These are phyloP conservation scores for Magnusiomyces suaveolens DNA, from an alignment of 1,139 yeast species.

Conservation along the genomic window DNA sequence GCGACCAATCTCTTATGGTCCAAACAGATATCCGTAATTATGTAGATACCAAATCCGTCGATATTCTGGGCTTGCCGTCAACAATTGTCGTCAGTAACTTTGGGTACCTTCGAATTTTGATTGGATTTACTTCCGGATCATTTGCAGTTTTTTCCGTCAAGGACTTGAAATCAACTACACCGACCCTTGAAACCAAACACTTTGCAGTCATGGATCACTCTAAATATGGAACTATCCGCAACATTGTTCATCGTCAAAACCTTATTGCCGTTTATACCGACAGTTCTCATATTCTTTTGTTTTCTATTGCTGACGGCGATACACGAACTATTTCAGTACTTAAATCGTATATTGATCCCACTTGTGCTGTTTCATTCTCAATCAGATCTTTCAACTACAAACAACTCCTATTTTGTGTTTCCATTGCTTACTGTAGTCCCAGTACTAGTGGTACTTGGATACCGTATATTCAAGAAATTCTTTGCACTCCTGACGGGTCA, in stretches of 20 bases:
- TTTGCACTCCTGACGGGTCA: constrained; percentile 13
- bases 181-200: constrained; percentile 6
- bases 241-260: constrained; percentile 13
- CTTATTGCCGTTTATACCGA: constrained; percentile 13
- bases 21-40: constrained; percentile 6
- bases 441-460: constrained; percentile 11
- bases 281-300: constrained; percentile 11
- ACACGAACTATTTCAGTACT: constrained; percentile 12
- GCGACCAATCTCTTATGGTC: constrained; percentile 3
- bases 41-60: not conserved
- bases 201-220: constrained; percentile 9
- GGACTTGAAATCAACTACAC: constrained; percentile 4
- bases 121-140: constrained; percentile 14
- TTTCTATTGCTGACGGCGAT: constrained; percentile 11
- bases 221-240: constrained; percentile 9
- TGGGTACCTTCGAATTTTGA: constrained; percentile 10
- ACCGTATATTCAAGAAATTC: constrained; percentile 14
- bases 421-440: constrained; percentile 13
- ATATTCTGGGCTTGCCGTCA: constrained; percentile 7
- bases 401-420: constrained; percentile 10
- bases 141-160: constrained; percentile 11
- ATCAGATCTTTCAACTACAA: constrained; percentile 11
- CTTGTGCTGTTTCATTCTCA: constrained; percentile 11
- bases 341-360: constrained; percentile 13
- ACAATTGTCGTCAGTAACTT: constrained; percentile 10